Base-by-base conservation (phyloP, 345 rosid genomes). In the Pistacia integerrima region DNA sequence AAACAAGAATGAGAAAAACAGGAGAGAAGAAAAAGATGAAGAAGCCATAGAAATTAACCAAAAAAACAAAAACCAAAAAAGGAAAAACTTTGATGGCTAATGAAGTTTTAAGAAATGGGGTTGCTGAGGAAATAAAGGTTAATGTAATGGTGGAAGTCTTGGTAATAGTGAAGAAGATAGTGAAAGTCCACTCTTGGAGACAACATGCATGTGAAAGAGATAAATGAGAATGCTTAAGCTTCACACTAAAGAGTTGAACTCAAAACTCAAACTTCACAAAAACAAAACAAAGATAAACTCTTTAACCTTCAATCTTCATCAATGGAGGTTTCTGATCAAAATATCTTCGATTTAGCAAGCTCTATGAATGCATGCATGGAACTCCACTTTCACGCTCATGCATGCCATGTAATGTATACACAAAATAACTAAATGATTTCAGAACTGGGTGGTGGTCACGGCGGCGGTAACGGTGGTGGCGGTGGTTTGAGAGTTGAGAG, bases 201-300 rank as follows among this genome's bases (percentile, higher is more conserved):
- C 88, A 86, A 71, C 81, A 80, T 76, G 85, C 91, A 86, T 86
- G 88, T 86, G 90, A 78, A 22, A 68, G 54, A 67, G 30, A 51
- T 68, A 13, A 54, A 33, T 9, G 25, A 75, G 78, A 44, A 66
- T 83, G 86, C 87, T 86, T 88, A 77, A 68, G 52, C 46, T 77
- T 79, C 78, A 86, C 95, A 85, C 91, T 76, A 90, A 67, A 83
- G 75, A 72, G 81, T 79, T 85, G 85, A 85, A 85, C 78, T 72
- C 78, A 58, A 81, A 88, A 41, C 55, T 82, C 81, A 28, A 3
- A 18, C 66, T 80, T 85, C 91, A 88, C 86, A 92, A 89, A 92
- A 82, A 7, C 10, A 64, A 51, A 64, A 76, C 74, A 78, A 67
- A 76, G 77, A 79, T 35, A 52, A 69, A 68, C 61, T 69, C 69